A percentile compares a stretch with the other conserved stretches of the same genome.
These are phyloP conservation scores for Backusella mclennaniae DNA, from an alignment of 192 early-diverging fungal species.

Conservation along the genomic window DNA sequence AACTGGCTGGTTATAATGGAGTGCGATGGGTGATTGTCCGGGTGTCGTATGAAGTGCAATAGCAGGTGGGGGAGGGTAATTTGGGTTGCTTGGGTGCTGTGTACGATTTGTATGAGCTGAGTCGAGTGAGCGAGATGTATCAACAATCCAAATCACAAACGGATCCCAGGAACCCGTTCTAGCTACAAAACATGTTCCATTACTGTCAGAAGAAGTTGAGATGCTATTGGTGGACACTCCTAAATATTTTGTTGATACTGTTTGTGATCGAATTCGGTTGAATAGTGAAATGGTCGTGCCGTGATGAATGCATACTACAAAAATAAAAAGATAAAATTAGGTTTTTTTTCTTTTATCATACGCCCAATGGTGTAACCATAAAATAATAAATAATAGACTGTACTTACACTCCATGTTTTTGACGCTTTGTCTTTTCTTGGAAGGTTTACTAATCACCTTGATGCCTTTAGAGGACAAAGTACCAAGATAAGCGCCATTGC, in stretches of 20 bases:
- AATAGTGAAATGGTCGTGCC: conserved; percentile 85
- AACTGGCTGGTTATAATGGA: conserved; percentile 84
- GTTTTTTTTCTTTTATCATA: conserved; percentile 11
- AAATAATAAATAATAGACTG: neutral
- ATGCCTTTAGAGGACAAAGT: conserved; percentile 76
- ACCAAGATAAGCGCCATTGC: conserved; percentile 57
- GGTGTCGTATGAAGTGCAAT: conserved; percentile 60
- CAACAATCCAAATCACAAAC: conserved; percentile 82
- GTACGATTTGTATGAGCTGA: conserved; percentile 18
- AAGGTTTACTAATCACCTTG: conserved; percentile 90
- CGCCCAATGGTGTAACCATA: neutral
- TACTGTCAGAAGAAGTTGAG: conserved; percentile 13
- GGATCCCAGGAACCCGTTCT: conserved; percentile 80
- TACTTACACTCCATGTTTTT: conserved; percentile 67
- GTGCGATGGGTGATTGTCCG: conserved; percentile 57
- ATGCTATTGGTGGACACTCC: conserved; percentile 48
- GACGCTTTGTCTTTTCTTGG: conserved; percentile 82
- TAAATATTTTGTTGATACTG: conserved; percentile 86
- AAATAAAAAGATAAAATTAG: neutral
- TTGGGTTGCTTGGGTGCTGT: conserved; percentile 32
- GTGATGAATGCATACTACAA: conserved; percentile 72
- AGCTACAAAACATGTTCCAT: conserved; percentile 68
- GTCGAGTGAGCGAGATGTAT: conserved; percentile 53
- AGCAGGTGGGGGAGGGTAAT: conserved; percentile 22
- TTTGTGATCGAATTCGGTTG: conserved; percentile 88